phyloP scores from a whole-genome alignment of 2,329 filamentous ascomycete genomes.

The Phyllosticta ampelicida region DNA sequence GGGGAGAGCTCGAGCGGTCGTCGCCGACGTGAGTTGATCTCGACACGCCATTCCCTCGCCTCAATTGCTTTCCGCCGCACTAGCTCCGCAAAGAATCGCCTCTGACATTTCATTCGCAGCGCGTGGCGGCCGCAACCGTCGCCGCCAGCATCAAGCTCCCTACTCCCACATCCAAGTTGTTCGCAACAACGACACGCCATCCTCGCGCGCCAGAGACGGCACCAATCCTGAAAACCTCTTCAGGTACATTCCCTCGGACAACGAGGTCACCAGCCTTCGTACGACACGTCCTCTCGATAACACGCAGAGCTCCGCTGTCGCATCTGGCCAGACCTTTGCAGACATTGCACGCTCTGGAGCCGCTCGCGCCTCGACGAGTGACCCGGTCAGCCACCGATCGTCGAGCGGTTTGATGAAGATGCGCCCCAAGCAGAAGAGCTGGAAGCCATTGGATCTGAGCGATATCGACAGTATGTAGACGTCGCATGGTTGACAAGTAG shows the following conservation, averaged over 20 bases:
- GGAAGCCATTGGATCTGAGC: constrained; percentile 18
- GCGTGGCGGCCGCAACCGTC: constrained; percentile 7
- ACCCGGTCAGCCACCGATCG: constrained; percentile 8
- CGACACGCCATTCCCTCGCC: not conserved
- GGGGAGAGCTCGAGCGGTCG: not conserved
- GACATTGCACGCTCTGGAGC: constrained; percentile 20
- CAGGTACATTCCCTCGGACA: constrained; percentile 4
- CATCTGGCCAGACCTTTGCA: constrained; percentile 16
- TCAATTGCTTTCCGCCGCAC: not conserved
- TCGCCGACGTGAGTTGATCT: constrained; percentile 9
- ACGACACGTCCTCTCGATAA: not conserved
- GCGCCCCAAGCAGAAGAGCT: constrained; percentile 16
- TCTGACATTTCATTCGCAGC: not conserved
- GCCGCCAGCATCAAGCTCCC: constrained; percentile 11
- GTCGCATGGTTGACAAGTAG: not conserved
- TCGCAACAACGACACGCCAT: constrained; percentile 8
- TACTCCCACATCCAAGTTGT: constrained; percentile 19
- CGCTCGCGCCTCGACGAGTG: constrained; percentile 10
- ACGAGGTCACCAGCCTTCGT: constrained; percentile 4
- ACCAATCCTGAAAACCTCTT: not conserved
- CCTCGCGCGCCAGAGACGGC: not conserved
- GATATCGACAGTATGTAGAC: constrained; percentile 12
- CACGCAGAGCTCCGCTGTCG: constrained; percentile 4
- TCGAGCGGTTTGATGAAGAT: constrained; percentile 17
- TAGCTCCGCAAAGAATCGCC: too few relatives aligned